Evolutionary conservation across 345 rosid genomes (phyloP), one percentile per base, ranked within the genome.

Genomic region (Crucihimalaya himalaica): DNA sequence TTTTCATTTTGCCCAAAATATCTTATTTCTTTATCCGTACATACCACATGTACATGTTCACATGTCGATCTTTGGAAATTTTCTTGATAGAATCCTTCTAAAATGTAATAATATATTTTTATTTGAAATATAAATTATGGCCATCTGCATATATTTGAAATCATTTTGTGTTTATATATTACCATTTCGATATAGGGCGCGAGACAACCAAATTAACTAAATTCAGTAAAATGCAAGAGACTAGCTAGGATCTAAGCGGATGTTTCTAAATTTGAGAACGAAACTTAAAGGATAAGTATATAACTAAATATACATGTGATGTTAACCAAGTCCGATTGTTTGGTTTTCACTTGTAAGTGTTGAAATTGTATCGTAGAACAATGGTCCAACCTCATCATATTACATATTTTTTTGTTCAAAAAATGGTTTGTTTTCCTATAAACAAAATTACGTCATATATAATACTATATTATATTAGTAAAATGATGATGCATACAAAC

Each of bases 31-130:
- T 75, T 48, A 57, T 74, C 72, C 73, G 78, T 74, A 74, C 73
- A 74, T 27, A 35, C 47, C 74, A 69, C 79, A 62, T 68, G 79
- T 52, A 62, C 79, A 68, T 68, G 79, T 61, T 60, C 57, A 68
- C 74, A 68, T 69, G 75, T 60, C 53, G 43, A 74, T 75, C 20
- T 60, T 68, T 69, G 40, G 18, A 61, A 53, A 0, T 11, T 43
- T 40, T 19, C 31, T 42, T 45, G 31, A 61, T 42, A 31, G 40
- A 59, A 59, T 52, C 27, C 14, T 31, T 61, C 29, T 18, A 21
- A 4, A 68, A 52, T 43, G 34, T 32, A 37, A 61, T 60, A 68
- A 23, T 18, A 14, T 60, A 43, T 68, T 21, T 43, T 68, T 43
- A 60, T 75, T n/a, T 57, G 19, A 25, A 57, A 29, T 50, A 20